Percentiles rank a stretch among this genome's conserved stretches.
Conservation (phyloP, 176 grass and related monocot genomes). For the Lolium perenne region DNA sequence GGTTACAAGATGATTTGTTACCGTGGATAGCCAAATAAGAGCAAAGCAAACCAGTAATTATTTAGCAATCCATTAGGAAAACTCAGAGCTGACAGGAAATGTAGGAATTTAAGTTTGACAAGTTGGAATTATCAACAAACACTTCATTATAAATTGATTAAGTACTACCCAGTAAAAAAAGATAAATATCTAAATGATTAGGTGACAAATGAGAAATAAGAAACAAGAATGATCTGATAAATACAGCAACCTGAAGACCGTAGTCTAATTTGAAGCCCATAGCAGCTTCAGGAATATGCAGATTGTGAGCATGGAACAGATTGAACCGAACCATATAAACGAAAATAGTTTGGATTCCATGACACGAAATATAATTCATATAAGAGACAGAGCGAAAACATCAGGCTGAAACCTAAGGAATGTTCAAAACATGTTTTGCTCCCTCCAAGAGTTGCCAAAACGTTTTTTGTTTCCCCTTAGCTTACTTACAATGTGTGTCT, state of each 20-base stretch:
- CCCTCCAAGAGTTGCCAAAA: no score
- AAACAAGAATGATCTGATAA: background rate
- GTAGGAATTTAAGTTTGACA: background rate
- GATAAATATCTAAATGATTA: no score
- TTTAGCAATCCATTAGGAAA: background rate
- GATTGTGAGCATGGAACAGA: background rate
- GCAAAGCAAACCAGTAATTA: background rate
- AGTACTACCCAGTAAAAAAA: no score
- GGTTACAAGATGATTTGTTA: no score
- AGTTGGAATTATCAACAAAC: background rate
- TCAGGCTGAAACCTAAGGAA: no score
- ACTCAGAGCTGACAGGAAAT: background rate
- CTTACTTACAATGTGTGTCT: no score
- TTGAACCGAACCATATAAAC: background rate
- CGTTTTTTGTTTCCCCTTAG: no score
- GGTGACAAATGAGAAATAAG: no score
- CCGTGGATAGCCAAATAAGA: background rate
- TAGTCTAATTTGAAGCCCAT: background rate
- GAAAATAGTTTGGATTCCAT: background rate
- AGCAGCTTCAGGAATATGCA: background rate
- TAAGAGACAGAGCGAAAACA: background rate
- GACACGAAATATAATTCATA: background rate
- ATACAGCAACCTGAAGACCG: background rate
- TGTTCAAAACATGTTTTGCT: no score
- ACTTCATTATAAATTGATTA: background rate